Evolutionary conservation across 768 basidiomycete species (phyloP).

Genomic region (Psilocybe tampanensis): DNA sequence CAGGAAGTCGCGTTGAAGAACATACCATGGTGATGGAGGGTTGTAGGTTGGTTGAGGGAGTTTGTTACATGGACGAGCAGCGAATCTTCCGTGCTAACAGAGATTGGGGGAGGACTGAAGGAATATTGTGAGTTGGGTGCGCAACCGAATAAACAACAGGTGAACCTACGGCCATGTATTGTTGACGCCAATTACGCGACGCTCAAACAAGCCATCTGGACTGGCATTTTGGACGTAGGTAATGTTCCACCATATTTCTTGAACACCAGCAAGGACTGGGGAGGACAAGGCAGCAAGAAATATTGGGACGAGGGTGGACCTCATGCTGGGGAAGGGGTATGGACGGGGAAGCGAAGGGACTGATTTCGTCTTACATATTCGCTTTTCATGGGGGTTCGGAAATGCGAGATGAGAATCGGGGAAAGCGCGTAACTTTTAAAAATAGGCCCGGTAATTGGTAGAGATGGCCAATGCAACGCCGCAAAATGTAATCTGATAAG

Average conservation of each 20-base stretch:
- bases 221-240: slow-evolving; percentile 79
- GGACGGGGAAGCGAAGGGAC: background rate
- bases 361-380: background rate
- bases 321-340: background rate
- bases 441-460: slow-evolving; percentile 13
- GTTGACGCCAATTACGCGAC: slow-evolving; percentile 87
- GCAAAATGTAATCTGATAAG: slow-evolving; percentile 25
- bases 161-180: slow-evolving; percentile 87
- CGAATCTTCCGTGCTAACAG: slow-evolving; percentile 69
- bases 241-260: slow-evolving; percentile 90
- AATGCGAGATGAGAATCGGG: slow-evolving; percentile 16
- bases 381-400: slow-evolving; percentile 5
- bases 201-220: slow-evolving; percentile 80
- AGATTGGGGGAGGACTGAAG: slow-evolving; percentile 78
- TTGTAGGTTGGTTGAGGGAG: slow-evolving; percentile 63
- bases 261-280: slow-evolving; percentile 60
- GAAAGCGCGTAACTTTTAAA: background rate
- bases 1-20: slow-evolving; percentile 87
- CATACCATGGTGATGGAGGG: slow-evolving; percentile 94
- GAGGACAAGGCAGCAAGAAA: slow-evolving; percentile 35
- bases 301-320: slow-evolving; percentile 8
- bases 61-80: slow-evolving; percentile 80
- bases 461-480: background rate
- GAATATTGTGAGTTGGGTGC: background rate
- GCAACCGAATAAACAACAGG: background rate